Evolutionary conservation across 1,139 yeast species (phyloP).

Genomic region (Suhomyces anneliseae): DNA sequence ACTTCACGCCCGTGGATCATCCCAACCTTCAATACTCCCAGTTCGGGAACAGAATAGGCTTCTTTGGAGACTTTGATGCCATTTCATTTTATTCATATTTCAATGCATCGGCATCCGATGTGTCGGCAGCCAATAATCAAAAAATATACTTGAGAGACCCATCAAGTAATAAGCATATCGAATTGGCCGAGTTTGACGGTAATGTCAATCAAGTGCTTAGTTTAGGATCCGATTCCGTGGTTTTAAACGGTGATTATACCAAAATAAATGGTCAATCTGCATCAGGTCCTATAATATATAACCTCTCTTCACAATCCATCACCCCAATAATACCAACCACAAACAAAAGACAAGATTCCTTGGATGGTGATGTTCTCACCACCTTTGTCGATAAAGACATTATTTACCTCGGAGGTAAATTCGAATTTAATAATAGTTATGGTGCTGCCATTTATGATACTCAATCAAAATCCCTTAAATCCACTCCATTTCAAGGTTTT

Average conservation of each 20-base stretch:
- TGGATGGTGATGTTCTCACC: slow-evolving; percentile 54
- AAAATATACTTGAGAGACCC: slow-evolving; percentile 35
- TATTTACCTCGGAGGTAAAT: slow-evolving; percentile 81
- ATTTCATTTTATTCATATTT: slow-evolving; percentile 55
- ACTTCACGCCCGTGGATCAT: slow-evolving; percentile 15
- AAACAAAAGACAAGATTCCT: slow-evolving; percentile 20
- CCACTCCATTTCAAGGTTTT: slow-evolving; percentile 79
- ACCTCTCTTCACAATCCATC: slow-evolving; percentile 46
- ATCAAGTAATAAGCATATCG: slow-evolving; percentile 27
- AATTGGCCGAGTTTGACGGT: slow-evolving; percentile 38
- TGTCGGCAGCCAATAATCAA: slow-evolving; percentile 14
- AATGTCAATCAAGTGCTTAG: slow-evolving; percentile 26
- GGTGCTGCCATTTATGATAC: slow-evolving; percentile 70
- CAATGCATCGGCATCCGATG: slow-evolving; percentile 42
- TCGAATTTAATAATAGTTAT: slow-evolving; percentile 53
- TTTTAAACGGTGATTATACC: slow-evolving; percentile 48
- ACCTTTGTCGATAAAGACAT: slow-evolving; percentile 46
- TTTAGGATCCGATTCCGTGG: slow-evolving; percentile 29
- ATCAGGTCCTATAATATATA: slow-evolving; percentile 55
- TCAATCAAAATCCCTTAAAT: slow-evolving; percentile 38
- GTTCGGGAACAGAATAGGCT: slow-evolving; percentile 48
- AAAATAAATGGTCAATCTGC: slow-evolving; percentile 35
- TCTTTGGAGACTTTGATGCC: slow-evolving; percentile 67
- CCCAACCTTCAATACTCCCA: slow-evolving; percentile 34
- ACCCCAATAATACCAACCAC: slow-evolving; percentile 33